Evolutionary conservation across 805 yeast genomes (phyloP), one percentile per base, ranked within the genome.

Genomic region (Lachancea meyersii): DNA sequence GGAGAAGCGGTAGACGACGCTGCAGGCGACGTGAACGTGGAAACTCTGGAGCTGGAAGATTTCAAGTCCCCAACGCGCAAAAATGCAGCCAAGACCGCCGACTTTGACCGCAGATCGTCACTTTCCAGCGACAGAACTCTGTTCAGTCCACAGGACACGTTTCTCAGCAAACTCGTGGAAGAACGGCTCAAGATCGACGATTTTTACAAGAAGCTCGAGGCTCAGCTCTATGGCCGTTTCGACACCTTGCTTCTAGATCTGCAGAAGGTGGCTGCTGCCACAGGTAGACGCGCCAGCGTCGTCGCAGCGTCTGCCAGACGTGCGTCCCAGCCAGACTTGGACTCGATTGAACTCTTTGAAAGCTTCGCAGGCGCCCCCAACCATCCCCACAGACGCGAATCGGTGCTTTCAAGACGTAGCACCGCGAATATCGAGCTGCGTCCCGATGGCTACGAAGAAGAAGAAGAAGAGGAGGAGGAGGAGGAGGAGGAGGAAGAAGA

Each of bases 101-200:
- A 39, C 22, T 46, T 46, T 37, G 46, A 46, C 27, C 49, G 49
- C 24, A 40, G 55, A 22, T 48, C 51, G 1, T 53, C 57, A 2
- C 44, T 53, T 6, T 51, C 58, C 16, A 60, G 61, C 32, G 57
- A 53, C 16, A 51, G 48, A 35, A 59, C 63, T 9, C 33, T 58
- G 16, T 61, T 58, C 38, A 64, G 65, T 27, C 64, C 73, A 5
- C 60, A 58, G 34, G 68, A 66, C 30, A 65, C 71, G 2, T 80
- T 80, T 46, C 48, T 77, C 30, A 60, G 66, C 27, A 69, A 67
- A 43, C 62, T 80, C 38, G 52, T 67, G 21, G 59, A 55, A n/a
- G 82, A 80, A 52, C 65, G 77, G 43, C 48, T 50, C 19, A 78
- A 76, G 50, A 70, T 80, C 44, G 78, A 76, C 52, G 64, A 58